These are phyloP conservation scores for Alternaria ethzedia DNA, from an alignment of 2,329 filamentous ascomycete genomes.

Conservation along the genomic window DNA sequence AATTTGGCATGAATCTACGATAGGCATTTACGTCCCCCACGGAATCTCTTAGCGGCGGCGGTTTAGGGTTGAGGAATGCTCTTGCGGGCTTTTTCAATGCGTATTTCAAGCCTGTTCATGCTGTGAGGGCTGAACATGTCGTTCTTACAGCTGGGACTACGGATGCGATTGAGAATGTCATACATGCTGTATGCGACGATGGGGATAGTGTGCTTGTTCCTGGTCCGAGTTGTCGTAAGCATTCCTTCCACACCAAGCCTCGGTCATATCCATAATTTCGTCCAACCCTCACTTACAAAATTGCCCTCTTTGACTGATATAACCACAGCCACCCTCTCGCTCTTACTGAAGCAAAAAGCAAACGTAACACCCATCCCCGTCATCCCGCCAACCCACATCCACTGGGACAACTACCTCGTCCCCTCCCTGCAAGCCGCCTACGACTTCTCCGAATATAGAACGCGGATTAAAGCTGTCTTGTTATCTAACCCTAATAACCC, in stretches of 20 bases:
- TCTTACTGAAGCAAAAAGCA: constrained; percentile 23
- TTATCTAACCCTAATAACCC: constrained; percentile 41
- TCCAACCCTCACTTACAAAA: background rate
- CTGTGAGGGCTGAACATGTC: constrained; percentile 33
- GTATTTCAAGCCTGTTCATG: constrained; percentile 36
- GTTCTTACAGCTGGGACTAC: constrained; percentile 36
- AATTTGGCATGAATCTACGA: background rate
- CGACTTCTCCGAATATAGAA: constrained; percentile 34
- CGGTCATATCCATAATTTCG: background rate
- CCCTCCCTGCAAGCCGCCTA: constrained; percentile 40
- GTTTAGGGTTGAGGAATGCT: constrained; percentile 24
- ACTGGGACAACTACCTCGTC: constrained; percentile 41
- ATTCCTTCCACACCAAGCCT: background rate
- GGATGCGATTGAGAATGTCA: constrained; percentile 35
- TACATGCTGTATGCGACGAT: constrained; percentile 39
- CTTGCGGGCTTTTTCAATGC: constrained; percentile 39
- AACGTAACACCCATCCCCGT: constrained; percentile 39
- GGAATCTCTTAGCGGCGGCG: constrained; percentile 21
- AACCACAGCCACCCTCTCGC: background rate
- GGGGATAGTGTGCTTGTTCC: constrained; percentile 41
- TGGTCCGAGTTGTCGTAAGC: constrained; percentile 41
- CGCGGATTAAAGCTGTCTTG: constrained; percentile 40
- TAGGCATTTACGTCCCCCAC: constrained; percentile 31
- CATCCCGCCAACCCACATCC: constrained; percentile 36
- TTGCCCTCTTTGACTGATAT: background rate